Evolutionary conservation across 2,329 filamentous ascomycete genomes (phyloP), one percentile per base, ranked within the genome.

Genomic region (Zarea fungicola): DNA sequence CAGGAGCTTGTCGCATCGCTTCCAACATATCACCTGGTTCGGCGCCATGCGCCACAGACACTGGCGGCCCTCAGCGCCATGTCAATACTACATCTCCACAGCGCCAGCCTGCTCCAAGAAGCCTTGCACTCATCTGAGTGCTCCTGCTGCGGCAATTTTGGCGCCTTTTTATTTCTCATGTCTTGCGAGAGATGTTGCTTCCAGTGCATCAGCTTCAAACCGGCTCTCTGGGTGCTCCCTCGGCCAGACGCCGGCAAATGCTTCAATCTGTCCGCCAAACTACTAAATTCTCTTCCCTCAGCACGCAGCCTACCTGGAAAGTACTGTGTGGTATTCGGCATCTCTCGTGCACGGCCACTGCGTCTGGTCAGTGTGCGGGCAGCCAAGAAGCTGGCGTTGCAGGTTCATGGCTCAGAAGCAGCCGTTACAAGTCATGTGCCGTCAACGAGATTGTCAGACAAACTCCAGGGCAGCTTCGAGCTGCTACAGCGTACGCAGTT

Each of bases 1-100:
- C 62, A 60, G 26, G 50, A 49, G 19, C 40, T 61, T 1, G 53
- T 65, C 13, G 56, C 62, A 26, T 48, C 52, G 11, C 59, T 67
- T 6, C 58, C 65, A 2, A 56, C 68, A n/a, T 64, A 67, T 25
- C 73, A 66, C 65, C 65, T 70, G 28, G 58, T 66, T 29, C 67
- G 70, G 29, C 70, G 72, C 55, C 76, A 65, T 46, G 64, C 61
- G 5, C 63, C 60, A n/a, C 48, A 50, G 25, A 45, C 56, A n/a
- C 36, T 66, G 42, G 44, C 37, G 4, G 59, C 56, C n/a, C 49
- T 65, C 32, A 53, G 53, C 14, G 48, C 54, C 40, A 61, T 61
- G 35, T 44, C 25, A 6, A 48, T 64, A 11, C 46, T 64, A 26
- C 44, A 45, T 21, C 42, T 41, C 40, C 57, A 63, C 37, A 41